phyloP scores from a whole-genome alignment of 192 early-diverging fungal genomes.

The Backusella psychrophila region DNA sequence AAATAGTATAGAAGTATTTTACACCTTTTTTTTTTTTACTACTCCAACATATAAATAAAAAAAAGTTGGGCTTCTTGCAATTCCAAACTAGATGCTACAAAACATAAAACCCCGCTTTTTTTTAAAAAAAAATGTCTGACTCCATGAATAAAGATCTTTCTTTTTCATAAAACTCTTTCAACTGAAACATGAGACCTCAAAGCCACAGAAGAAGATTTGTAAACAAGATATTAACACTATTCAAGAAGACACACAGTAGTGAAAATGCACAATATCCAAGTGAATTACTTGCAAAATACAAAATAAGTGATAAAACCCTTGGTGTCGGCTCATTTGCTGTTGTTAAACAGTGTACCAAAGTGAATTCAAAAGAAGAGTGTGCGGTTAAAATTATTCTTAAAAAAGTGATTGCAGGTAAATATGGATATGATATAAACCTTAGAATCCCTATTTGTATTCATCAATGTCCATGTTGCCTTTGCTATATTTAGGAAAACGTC shows the following conservation, averaged over 20 bases:
- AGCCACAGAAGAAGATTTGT: slow-evolving; percentile 2
- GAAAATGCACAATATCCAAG: slow-evolving; percentile 18
- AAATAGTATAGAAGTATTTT: no score
- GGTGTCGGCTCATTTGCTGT: slow-evolving; percentile 53
- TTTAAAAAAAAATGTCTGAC: background rate
- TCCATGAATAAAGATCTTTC: background rate
- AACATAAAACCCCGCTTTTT: no score
- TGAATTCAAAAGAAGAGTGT: slow-evolving; percentile 45
- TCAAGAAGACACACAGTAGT: slow-evolving; percentile 34
- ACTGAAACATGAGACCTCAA: background rate
- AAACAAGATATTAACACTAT: slow-evolving; percentile 18
- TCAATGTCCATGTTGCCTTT: background rate
- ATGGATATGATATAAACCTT: background rate
- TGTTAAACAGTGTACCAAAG: slow-evolving; percentile 60
- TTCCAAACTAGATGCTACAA: no score
- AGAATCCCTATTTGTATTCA: background rate
- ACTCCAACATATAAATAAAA: no score
- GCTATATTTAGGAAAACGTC: slow-evolving; percentile 38
- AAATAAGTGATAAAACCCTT: slow-evolving; percentile 37
- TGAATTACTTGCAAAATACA: slow-evolving; percentile 20
- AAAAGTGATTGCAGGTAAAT: slow-evolving; percentile 40
- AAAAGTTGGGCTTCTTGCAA: no score
- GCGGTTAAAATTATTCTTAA: slow-evolving; percentile 77
- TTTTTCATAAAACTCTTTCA: background rate
- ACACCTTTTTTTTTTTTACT: no score